These are phyloP conservation scores for Curvularia verruculosa DNA, from an alignment of 2,329 filamentous ascomycete genomes.

Conservation along the genomic window DNA sequence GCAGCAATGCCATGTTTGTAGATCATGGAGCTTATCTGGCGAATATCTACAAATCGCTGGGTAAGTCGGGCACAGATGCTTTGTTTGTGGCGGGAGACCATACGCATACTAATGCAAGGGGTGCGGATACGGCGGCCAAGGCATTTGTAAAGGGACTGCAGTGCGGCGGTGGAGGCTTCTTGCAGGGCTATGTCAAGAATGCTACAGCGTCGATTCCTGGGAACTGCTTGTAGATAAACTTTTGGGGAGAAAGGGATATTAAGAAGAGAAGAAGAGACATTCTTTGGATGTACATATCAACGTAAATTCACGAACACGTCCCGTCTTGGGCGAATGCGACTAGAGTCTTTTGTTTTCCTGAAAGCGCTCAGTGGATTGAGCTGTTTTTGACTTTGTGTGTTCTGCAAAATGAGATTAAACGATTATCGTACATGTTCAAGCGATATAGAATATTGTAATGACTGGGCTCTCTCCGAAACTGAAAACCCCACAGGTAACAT, in stretches of 20 bases:
- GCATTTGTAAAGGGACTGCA: slow-evolving; percentile 65
- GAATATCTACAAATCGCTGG: slow-evolving; percentile 59
- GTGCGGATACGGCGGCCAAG: slow-evolving; percentile 63
- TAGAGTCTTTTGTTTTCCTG: too few species aligned
- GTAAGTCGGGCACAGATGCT: slow-evolving; percentile 57
- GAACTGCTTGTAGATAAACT: slow-evolving; percentile 36
- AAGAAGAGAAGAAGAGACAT: not conserved
- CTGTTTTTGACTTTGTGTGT: too few species aligned
- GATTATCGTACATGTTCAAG: too few species aligned
- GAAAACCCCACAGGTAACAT: too few species aligned
- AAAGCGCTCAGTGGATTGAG: too few species aligned
- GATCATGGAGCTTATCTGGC: slow-evolving; percentile 66
- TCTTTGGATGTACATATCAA: not conserved
- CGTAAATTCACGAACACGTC: not conserved
- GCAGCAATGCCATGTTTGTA: slow-evolving; percentile 58
- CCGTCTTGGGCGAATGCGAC: not conserved
- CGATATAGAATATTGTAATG: not conserved
- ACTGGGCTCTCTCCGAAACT: too few species aligned
- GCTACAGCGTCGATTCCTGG: slow-evolving; percentile 39
- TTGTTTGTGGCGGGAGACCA: slow-evolving; percentile 64
- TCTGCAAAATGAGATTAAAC: too few species aligned
- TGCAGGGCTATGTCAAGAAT: slow-evolving; percentile 51
- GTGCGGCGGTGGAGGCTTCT: slow-evolving; percentile 54
- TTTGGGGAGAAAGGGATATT: not conserved
- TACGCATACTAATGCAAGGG: slow-evolving; percentile 64